These are phyloP conservation scores for Pichia sp. DNA, from an alignment of 1,139 yeast species.

Conservation along the genomic window DNA sequence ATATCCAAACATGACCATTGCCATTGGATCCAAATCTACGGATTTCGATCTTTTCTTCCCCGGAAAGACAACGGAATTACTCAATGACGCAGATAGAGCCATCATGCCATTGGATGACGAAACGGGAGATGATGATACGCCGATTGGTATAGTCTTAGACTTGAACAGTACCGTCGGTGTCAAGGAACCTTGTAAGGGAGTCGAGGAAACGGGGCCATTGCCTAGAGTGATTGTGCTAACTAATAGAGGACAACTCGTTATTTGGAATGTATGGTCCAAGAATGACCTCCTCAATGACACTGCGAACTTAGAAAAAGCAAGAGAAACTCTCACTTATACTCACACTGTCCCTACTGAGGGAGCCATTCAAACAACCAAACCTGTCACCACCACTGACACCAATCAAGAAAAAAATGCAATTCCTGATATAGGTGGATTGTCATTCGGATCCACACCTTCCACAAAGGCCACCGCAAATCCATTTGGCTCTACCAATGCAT, in stretches of 20 bases:
- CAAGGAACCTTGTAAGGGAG: conserved; percentile 47
- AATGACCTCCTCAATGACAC: conserved; percentile 34
- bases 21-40: conserved; percentile 57
- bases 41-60: conserved; percentile 44
- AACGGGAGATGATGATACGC: conserved; percentile 59
- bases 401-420: not conserved
- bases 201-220: conserved; percentile 48
- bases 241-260: conserved; percentile 51
- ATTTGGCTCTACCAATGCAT: conserved; percentile 11
- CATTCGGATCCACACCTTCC: conserved; percentile 4
- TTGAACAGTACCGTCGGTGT: conserved; percentile 38
- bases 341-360: too few species aligned
- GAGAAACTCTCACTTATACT: conserved; percentile 2
- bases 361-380: too few species aligned
- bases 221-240: conserved; percentile 61
- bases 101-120: conserved; percentile 62
- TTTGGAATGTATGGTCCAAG: conserved; percentile 60
- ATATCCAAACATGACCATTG: conserved; percentile 31
- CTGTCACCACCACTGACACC: too few species aligned
- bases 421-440: not conserved
- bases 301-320: conserved; percentile 13
- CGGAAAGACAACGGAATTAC: conserved; percentile 32
- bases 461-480: conserved; percentile 5
- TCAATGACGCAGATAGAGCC: conserved; percentile 67
- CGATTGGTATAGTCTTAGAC: conserved; percentile 65